phyloP scores from a whole-genome alignment of 1,284 basidiomycete species.

The Boletus hoseneyae region DNA sequence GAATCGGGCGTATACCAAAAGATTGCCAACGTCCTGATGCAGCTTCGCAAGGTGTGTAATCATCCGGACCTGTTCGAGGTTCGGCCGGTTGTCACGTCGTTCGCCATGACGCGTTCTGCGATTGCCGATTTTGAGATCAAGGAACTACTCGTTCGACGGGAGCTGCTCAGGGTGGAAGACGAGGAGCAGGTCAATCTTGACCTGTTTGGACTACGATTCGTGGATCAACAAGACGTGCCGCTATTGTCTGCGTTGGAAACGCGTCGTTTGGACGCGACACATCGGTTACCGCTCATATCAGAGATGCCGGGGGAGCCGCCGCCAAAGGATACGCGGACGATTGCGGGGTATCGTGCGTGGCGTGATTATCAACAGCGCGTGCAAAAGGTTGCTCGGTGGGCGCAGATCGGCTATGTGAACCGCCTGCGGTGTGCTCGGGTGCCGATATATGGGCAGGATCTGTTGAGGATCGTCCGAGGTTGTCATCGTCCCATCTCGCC shows the following conservation, averaged over 20 bases:
- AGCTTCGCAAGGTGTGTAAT: conserved; percentile 92
- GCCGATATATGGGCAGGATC: conserved; percentile 68
- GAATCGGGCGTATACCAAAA: conserved; percentile 85
- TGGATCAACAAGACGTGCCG: conserved; percentile 50
- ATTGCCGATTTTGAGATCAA: conserved; percentile 85
- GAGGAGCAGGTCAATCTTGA: conserved; percentile 58
- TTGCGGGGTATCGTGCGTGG: conserved; percentile 68
- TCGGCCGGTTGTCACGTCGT: conserved; percentile 89
- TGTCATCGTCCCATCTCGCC: conserved; percentile 57
- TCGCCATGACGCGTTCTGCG: conserved; percentile 81
- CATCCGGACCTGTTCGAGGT: conserved; percentile 97
- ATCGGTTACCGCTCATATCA: conserved; percentile 57
- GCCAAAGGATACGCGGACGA: conserved; percentile 71
- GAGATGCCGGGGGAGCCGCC: conserved; percentile 58
- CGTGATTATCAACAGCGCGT: conserved; percentile 54
- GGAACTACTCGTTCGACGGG: conserved; percentile 79
- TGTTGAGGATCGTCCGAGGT: conserved; percentile 45
- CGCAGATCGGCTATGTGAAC: conserved; percentile 75
- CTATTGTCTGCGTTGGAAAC: conserved; percentile 53
- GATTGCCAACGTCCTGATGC: conserved; percentile 97
- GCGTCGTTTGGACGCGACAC: conserved; percentile 64
- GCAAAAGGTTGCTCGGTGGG: conserved; percentile 59
- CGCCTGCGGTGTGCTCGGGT: conserved; percentile 61
- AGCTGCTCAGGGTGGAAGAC: conserved; percentile 52
- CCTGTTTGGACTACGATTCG: conserved; percentile 64